These are phyloP conservation scores for Arxiozyma slooffiae DNA, from an alignment of 1,139 yeast species.

Conservation along the genomic window DNA sequence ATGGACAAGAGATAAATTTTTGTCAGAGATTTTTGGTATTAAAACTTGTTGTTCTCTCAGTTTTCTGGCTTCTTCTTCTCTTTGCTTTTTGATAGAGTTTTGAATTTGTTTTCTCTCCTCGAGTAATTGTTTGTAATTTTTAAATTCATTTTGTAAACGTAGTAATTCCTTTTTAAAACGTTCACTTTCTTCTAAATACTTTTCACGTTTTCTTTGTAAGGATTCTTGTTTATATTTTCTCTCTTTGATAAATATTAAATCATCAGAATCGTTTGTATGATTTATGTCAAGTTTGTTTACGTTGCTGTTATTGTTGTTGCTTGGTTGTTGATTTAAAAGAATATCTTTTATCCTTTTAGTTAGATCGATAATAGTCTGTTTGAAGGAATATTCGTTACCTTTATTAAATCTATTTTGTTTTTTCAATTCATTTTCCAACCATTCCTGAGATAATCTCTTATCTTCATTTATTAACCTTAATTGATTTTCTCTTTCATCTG, in stretches of 20 bases:
- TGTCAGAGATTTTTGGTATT: constrained; percentile 27
- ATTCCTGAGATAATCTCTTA: constrained; percentile 1
- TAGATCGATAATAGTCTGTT: constrained; percentile 19
- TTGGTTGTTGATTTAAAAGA: constrained; percentile 10
- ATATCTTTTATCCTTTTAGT: constrained; percentile 24
- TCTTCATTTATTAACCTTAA: constrained; percentile 18
- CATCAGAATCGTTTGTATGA: constrained; percentile 18
- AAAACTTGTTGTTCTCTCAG: constrained; percentile 6
- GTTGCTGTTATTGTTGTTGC: not conserved
- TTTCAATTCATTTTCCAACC: not conserved
- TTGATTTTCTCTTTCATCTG: constrained; percentile 24
- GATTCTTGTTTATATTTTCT: constrained; percentile 17
- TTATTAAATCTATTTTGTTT: not conserved
- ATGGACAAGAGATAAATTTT: constrained; percentile 33
- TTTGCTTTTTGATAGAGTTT: constrained; percentile 32
- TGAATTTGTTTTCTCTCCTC: constrained; percentile 36
- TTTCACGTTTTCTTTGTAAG: constrained; percentile 22
- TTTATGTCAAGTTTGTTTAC: not conserved
- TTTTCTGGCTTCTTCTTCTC: constrained; percentile 21
- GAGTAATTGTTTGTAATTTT: constrained; percentile 36
- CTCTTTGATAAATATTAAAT: constrained; percentile 30
- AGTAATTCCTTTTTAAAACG: constrained; percentile 19
- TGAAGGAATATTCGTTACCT: constrained; percentile 5
- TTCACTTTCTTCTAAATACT: constrained; percentile 18
- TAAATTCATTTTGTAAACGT: constrained; percentile 32